phyloP scores from a whole-genome alignment of 2,329 filamentous ascomycete genomes.

The Neofusicoccum sp. region DNA sequence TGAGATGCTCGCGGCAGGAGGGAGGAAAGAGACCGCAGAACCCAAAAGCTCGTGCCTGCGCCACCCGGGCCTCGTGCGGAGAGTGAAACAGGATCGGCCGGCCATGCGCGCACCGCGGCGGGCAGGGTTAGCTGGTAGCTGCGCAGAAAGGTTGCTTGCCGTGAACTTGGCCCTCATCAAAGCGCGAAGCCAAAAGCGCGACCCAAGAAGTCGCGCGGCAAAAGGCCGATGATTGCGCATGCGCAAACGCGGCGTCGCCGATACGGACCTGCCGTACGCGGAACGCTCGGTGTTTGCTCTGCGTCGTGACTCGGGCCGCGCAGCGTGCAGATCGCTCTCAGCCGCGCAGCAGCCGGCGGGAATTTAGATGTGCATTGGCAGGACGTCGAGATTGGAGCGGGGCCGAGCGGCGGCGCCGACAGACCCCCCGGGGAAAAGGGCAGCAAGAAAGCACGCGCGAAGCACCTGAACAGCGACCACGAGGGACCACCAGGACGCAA shows the following conservation, averaged over 20 bases:
- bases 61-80: slow-evolving; percentile 7
- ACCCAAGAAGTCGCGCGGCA: too few relatives aligned
- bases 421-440: too few relatives aligned
- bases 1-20: too few relatives aligned
- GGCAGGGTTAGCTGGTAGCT: neutral
- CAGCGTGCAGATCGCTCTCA: neutral
- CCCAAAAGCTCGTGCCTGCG: slow-evolving; percentile 4
- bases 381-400: slow-evolving; percentile 13
- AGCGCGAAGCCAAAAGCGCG: too few relatives aligned
- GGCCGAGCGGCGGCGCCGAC: neutral
- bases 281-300: neutral
- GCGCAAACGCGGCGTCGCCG: slow-evolving; percentile 2
- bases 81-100: slow-evolving; percentile 14
- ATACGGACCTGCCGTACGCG: slow-evolving; percentile 13
- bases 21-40: too few relatives aligned
- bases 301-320: neutral
- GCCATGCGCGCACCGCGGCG: neutral
- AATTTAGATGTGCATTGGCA: slow-evolving; percentile 12
- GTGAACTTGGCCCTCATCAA: too few relatives aligned
- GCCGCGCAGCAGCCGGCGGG: neutral
- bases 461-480: too few relatives aligned
- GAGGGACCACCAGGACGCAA: neutral
- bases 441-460: too few relatives aligned
- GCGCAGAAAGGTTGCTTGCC: too few relatives aligned
- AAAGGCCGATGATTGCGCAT: neutral